Evolutionary conservation across 345 rosid species (phyloP).

Genomic region (Euphorbia tirucalli): DNA sequence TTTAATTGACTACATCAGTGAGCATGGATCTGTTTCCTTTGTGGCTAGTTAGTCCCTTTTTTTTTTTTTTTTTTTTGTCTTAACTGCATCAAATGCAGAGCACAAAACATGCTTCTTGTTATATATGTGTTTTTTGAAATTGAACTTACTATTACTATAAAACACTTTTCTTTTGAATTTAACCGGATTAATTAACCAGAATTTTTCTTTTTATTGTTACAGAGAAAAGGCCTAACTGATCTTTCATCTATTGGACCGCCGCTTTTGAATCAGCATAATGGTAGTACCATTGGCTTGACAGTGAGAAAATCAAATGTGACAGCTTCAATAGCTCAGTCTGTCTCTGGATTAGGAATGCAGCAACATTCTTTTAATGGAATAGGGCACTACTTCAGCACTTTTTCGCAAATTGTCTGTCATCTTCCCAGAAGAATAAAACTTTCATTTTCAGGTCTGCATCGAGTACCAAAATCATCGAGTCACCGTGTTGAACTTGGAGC

Average conservation of each 20-base stretch:
- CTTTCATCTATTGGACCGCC: constrained; percentile 65
- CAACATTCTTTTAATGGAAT: constrained; percentile 23
- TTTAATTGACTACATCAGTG: background rate
- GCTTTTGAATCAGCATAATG: constrained; percentile 52
- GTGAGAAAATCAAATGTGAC: constrained; percentile 54
- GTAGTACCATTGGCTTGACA: constrained; percentile 57
- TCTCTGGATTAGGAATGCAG: constrained; percentile 40
- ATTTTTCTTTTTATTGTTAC: constrained; percentile 22
- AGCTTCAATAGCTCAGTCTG: constrained; percentile 66
- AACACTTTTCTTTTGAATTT: background rate
- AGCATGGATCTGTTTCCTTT: background rate
- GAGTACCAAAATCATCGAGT: constrained; percentile 34
- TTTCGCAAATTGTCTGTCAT: constrained; percentile 64
- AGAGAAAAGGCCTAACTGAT: constrained; percentile 61
- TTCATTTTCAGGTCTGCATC: constrained; percentile 60
- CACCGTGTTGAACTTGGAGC: constrained; percentile 39
- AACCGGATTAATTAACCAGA: constrained; percentile 2
- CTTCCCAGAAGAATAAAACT: constrained; percentile 53
- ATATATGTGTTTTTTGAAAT: constrained; percentile 1
- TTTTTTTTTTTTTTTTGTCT: background rate
- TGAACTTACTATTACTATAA: background rate
- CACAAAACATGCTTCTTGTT: background rate
- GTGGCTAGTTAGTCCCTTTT: background rate
- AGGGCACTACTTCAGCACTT: constrained; percentile 51
- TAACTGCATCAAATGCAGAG: background rate